Evolutionary conservation across 2,329 filamentous ascomycete genomes (phyloP).

Genomic region (Neopestalotiopsis rosae): DNA sequence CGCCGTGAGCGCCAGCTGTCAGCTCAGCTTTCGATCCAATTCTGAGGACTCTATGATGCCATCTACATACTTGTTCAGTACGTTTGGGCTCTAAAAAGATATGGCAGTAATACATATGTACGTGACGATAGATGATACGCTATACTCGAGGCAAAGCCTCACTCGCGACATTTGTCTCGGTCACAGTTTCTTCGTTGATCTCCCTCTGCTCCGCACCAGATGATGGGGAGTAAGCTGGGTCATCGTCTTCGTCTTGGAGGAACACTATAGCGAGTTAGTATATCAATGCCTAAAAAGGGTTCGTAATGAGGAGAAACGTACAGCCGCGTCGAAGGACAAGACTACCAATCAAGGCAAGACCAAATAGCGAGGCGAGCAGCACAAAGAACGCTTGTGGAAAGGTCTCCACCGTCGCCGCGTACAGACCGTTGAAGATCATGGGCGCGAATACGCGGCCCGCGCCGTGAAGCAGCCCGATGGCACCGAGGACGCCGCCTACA

Average conservation of each 20-base stretch:
- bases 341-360: constrained; percentile 66
- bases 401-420: constrained; percentile 77
- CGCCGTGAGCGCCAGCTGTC: too few species aligned
- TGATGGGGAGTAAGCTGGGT: background rate
- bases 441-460: constrained; percentile 80
- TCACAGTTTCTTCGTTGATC: constrained; percentile 11
- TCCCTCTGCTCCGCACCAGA: background rate
- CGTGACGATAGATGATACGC: background rate
- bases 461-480: constrained; percentile 84
- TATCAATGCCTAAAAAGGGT: background rate
- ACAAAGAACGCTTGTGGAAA: constrained; percentile 87
- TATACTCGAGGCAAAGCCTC: constrained; percentile 10
- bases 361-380: constrained; percentile 71
- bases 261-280: constrained; percentile 1
- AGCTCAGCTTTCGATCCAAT: too few species aligned
- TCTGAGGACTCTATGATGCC: background rate
- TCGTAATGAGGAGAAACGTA: constrained; percentile 51
- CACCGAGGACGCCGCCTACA: constrained; percentile 87
- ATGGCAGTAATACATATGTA: background rate
- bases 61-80: background rate
- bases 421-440: constrained; percentile 84
- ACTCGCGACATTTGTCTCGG: constrained; percentile 1
- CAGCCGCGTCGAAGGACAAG: constrained; percentile 76
- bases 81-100: background rate
- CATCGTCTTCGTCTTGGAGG: constrained; percentile 8